Percentiles rank a stretch among this genome's conserved stretches.
phyloP scores from a whole-genome alignment of 164 flowering plant genomes.

The Litsea cubeba region DNA sequence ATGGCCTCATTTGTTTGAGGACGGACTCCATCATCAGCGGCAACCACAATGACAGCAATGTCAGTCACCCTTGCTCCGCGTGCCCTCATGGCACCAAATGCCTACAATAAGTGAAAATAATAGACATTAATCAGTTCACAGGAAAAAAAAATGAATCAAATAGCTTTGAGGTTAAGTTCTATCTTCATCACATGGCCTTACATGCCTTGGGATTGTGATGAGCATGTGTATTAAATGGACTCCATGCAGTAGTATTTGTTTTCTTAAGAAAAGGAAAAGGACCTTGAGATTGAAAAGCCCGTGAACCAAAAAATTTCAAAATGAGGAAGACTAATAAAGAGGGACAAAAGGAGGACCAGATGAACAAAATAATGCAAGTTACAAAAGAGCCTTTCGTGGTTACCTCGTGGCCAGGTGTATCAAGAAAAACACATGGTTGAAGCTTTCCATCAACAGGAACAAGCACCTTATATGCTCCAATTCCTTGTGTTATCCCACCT shows the following conservation, averaged over 20 bases:
- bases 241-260: background rate
- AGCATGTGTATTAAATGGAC: background rate
- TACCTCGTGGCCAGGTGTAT: constrained; percentile 99
- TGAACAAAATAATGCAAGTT: background rate
- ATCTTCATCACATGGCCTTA: background rate
- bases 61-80: constrained; percentile 97
- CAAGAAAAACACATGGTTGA: constrained; percentile 86
- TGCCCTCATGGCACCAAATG: constrained; percentile 99
- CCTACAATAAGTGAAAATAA: constrained; percentile 33
- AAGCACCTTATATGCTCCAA: constrained; percentile 86
- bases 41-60: constrained; percentile 92
- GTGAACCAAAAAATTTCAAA: background rate
- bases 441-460: constrained; percentile 76
- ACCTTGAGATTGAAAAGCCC: background rate
- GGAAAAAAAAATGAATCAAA: background rate
- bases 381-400: background rate
- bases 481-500: constrained; percentile 98
- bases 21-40: constrained; percentile 98
- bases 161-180: background rate
- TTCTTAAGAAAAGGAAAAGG: background rate
- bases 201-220: background rate
- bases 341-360: background rate
- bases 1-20: constrained; percentile 98
- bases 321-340: background rate
- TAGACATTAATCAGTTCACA: background rate